These are phyloP conservation scores for Sporisorium graminicola DNA, from an alignment of 1,284 basidiomycete genomes.

Conservation along the genomic window DNA sequence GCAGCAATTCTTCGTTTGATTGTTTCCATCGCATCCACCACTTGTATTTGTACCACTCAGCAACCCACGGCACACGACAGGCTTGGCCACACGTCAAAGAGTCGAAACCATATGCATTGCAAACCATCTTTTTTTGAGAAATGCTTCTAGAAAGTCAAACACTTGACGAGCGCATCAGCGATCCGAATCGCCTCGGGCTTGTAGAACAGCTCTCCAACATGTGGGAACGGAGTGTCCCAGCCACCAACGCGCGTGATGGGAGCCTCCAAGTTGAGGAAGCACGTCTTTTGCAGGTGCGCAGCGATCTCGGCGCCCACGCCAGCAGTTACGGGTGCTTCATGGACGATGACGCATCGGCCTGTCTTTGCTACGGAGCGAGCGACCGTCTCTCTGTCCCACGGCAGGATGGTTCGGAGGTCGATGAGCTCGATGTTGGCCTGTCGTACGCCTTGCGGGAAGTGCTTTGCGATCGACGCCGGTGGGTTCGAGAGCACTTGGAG, in stretches of 20 bases:
- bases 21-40: background rate
- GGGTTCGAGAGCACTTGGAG: constrained; percentile 79
- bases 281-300: constrained; percentile 56
- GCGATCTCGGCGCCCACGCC: constrained; percentile 62
- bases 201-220: constrained; percentile 59
- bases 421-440: constrained; percentile 86
- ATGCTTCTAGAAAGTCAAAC: constrained; percentile 35
- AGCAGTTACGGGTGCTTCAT: constrained; percentile 62
- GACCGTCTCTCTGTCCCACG: constrained; percentile 82
- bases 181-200: constrained; percentile 57
- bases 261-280: constrained; percentile 61
- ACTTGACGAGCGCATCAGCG: constrained; percentile 51
- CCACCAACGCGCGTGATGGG: constrained; percentile 53
- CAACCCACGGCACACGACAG: background rate
- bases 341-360: constrained; percentile 61
- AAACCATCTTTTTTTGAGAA: background rate
- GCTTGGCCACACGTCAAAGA: too few species aligned
- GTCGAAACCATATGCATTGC: background rate
- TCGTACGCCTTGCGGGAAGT: constrained; percentile 80
- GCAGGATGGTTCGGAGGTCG: constrained; percentile 88
- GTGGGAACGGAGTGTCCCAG: constrained; percentile 62
- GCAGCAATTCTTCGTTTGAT: background rate
- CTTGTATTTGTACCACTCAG: constrained; percentile 16
- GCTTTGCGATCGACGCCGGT: constrained; percentile 76
- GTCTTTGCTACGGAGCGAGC: constrained; percentile 55